phyloP scores from a whole-genome alignment of 192 early-diverging fungal genomes.

The Allomyces arbusculus region DNA sequence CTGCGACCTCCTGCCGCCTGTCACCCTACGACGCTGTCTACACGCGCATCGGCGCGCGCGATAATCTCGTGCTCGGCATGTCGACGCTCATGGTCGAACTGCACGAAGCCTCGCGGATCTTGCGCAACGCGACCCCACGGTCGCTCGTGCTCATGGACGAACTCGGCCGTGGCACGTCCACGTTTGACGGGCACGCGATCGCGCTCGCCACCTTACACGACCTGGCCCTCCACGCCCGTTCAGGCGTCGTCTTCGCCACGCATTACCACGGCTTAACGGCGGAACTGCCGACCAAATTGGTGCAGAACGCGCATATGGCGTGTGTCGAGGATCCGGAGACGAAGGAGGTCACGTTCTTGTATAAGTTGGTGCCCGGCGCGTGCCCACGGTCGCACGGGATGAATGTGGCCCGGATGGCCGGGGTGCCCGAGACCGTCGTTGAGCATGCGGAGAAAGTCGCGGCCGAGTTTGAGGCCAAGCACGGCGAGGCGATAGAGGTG shows the following conservation, averaged over 20 bases:
- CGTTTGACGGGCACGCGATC: conserved; percentile 92
- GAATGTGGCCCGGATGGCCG: conserved; percentile 96
- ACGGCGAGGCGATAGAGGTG: no score
- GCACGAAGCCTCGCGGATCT: conserved; percentile 76
- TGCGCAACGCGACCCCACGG: conserved; percentile 69
- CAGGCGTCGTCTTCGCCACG: conserved; percentile 84
- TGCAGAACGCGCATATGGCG: conserved; percentile 5
- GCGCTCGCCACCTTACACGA: conserved; percentile 78
- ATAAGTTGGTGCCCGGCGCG: conserved; percentile 63
- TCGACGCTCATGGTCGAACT: conserved; percentile 97
- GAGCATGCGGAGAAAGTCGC: conserved; percentile 48
- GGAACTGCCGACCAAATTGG: no score
- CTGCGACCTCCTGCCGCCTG: conserved; percentile 49
- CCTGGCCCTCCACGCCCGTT: conserved; percentile 57
- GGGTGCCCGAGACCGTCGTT: conserved; percentile 52
- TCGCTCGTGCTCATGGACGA: conserved; percentile 94
- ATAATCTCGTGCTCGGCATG: conserved; percentile 83
- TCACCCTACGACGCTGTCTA: conserved; percentile 84
- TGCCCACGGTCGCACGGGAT: conserved; percentile 91
- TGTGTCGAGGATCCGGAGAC: conserved; percentile 59
- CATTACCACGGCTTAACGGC: conserved; percentile 46
- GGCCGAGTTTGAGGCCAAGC: conserved; percentile 43
- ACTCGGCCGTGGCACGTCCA: conserved; percentile 89
- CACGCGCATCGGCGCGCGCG: conserved; percentile 93
- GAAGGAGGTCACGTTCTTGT: conserved; percentile 83